Conservation (phyloP, 108 stramenopile species). For the Nitzschia inconspicua region DNA sequence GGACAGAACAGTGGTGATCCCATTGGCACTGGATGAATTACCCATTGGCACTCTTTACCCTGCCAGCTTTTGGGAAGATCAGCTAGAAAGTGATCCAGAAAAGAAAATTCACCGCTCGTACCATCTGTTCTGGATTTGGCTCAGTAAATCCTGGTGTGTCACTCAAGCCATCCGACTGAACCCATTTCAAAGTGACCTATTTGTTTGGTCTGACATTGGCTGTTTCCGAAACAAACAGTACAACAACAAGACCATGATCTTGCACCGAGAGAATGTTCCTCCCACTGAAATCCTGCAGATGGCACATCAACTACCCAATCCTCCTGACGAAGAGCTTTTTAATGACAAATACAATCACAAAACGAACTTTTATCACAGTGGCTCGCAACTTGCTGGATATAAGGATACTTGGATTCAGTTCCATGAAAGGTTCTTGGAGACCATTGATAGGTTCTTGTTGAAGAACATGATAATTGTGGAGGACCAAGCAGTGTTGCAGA, state of each 20-base stretch:
- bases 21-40: not conserved
- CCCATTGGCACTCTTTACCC: constrained; percentile 31
- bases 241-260: constrained; percentile 38
- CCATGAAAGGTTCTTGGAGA: constrained; percentile 41
- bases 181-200: constrained; percentile 45
- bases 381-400: constrained; percentile 41
- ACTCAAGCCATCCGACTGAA: constrained; percentile 45
- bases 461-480: constrained; percentile 57
- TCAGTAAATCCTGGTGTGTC: constrained; percentile 53
- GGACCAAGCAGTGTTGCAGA: constrained; percentile 55
- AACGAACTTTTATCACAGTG: constrained; percentile 47
- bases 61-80: constrained; percentile 51
- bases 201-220: constrained; percentile 61
- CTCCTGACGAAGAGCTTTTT: constrained; percentile 31
- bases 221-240: constrained; percentile 44
- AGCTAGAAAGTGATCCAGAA: constrained; percentile 56
- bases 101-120: constrained; percentile 45
- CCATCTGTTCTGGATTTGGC: constrained; percentile 77
- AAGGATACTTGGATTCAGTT: constrained; percentile 42
- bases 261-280: constrained; percentile 31
- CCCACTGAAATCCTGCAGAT: constrained; percentile 37
- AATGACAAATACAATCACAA: constrained; percentile 45
- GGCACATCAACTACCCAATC: constrained; percentile 48
- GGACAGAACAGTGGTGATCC: not conserved
- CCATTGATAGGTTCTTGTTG: constrained; percentile 40